Percentiles rank a stretch among this genome's conserved stretches.
phyloP scores from a whole-genome alignment of 208 protist species.

The Leishmania tarentolae region DNA sequence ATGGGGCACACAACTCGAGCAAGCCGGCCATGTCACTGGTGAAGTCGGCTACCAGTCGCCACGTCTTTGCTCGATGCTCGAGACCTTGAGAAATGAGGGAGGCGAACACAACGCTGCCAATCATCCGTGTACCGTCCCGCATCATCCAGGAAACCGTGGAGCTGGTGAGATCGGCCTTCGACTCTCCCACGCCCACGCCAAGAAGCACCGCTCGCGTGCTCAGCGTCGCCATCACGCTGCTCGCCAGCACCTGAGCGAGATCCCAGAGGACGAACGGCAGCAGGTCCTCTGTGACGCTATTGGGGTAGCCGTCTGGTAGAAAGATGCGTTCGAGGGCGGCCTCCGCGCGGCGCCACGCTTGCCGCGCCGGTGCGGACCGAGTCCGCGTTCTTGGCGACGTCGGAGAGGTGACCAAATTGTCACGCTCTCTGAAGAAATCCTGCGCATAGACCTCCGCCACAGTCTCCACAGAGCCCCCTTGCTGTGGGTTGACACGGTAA shows the following conservation, averaged over 20 bases:
- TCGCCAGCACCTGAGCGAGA: slow-evolving; percentile 40
- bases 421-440: slow-evolving; percentile 30
- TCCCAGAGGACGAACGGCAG: slow-evolving; percentile 38
- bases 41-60: slow-evolving; percentile 62
- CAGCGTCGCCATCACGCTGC: slow-evolving; percentile 40
- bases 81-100: slow-evolving; percentile 35
- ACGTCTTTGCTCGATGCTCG: slow-evolving; percentile 60
- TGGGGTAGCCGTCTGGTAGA: slow-evolving; percentile 63
- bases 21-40: slow-evolving; percentile 45
- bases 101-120: slow-evolving; percentile 56
- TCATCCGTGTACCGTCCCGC: slow-evolving; percentile 53
- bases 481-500: slow-evolving; percentile 38
- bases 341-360: slow-evolving; percentile 4
- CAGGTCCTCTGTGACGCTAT: slow-evolving; percentile 59
- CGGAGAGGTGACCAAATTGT: neutral
- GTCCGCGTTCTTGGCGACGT: neutral
- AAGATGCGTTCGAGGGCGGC: slow-evolving; percentile 37
- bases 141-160: slow-evolving; percentile 61
- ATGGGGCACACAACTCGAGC: slow-evolving; percentile 47
- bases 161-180: slow-evolving; percentile 39
- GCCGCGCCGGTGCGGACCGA: neutral
- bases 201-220: slow-evolving; percentile 57
- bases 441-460: slow-evolving; percentile 22
- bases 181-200: slow-evolving; percentile 50
- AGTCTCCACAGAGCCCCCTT: slow-evolving; percentile 21